Evolutionary conservation across 225 moss, liverwort and hornwort species (phyloP).

Genomic region (Sphagnum tenellum): DNA sequence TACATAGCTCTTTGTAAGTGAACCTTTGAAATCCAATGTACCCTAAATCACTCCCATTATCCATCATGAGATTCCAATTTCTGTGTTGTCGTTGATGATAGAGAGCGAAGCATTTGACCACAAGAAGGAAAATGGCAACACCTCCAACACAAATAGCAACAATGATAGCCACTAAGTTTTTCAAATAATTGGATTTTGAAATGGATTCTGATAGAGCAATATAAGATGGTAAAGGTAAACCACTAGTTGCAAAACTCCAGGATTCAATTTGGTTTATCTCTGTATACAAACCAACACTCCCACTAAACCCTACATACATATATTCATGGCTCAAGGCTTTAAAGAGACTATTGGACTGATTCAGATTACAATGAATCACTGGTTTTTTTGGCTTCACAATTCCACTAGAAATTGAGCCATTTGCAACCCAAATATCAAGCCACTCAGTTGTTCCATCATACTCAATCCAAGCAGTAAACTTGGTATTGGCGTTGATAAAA

Average conservation of each 20-base stretch:
- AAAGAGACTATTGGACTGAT: too few species aligned
- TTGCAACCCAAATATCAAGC: neutral
- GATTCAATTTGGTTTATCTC: constrained; percentile 24
- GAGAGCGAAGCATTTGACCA: neutral
- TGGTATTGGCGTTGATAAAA: neutral
- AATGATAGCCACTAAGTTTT: neutral
- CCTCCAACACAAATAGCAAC: too few species aligned
- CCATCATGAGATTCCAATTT: neutral
- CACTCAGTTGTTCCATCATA: too few species aligned
- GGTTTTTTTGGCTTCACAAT: neutral
- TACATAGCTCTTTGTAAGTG: constrained; percentile 17
- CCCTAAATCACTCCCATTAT: neutral
- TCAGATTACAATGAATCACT: neutral
- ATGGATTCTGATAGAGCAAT: neutral
- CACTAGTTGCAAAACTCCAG: constrained; percentile 20
- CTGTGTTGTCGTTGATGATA: too few species aligned
- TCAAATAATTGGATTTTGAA: too few species aligned
- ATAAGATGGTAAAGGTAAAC: too few species aligned
- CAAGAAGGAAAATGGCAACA: neutral
- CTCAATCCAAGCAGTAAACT: too few species aligned
- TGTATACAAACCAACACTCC: constrained; percentile 19
- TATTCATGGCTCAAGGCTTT: too few species aligned
- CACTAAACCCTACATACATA: constrained; percentile 42
- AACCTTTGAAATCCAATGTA: too few species aligned
- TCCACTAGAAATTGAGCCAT: neutral